Conservation (phyloP, 1,284 basidiomycete genomes). For the Calocybe gambosa region DNA sequence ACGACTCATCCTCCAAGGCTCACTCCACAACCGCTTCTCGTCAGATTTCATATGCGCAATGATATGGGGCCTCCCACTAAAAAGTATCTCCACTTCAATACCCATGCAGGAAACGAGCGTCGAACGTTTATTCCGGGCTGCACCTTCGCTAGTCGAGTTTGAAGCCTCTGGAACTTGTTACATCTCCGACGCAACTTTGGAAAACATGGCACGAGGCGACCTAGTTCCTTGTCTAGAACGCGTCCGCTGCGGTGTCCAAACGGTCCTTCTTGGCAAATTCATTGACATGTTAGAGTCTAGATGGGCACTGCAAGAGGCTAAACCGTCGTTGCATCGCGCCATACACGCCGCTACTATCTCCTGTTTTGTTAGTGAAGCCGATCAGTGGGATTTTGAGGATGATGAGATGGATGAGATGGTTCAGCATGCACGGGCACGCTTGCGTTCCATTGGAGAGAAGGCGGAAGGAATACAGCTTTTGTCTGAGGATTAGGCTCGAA, state of each 20-base stretch:
- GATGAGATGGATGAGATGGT: background rate
- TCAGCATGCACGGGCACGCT: background rate
- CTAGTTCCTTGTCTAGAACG: background rate
- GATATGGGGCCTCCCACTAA: background rate
- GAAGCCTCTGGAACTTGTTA: background rate
- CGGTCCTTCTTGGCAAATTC: background rate
- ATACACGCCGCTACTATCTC: background rate
- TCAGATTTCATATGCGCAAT: background rate
- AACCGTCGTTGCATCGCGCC: background rate
- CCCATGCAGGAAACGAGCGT: background rate
- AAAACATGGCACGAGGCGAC: background rate
- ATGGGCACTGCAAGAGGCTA: background rate
- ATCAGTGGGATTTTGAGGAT: background rate
- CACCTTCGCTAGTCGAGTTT: background rate
- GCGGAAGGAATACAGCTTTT: background rate
- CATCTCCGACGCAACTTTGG: background rate
- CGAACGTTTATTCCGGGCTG: background rate
- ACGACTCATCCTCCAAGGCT: background rate
- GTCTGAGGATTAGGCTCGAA: background rate
- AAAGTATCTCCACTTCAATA: background rate
- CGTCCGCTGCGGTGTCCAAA: background rate
- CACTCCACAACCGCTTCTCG: background rate
- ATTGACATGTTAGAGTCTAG: background rate
- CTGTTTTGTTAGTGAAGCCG: background rate
- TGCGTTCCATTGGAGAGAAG: background rate